These are phyloP conservation scores for Exsudoporus frostii DNA, from an alignment of 768 basidiomycete genomes.

Conservation along the genomic window DNA sequence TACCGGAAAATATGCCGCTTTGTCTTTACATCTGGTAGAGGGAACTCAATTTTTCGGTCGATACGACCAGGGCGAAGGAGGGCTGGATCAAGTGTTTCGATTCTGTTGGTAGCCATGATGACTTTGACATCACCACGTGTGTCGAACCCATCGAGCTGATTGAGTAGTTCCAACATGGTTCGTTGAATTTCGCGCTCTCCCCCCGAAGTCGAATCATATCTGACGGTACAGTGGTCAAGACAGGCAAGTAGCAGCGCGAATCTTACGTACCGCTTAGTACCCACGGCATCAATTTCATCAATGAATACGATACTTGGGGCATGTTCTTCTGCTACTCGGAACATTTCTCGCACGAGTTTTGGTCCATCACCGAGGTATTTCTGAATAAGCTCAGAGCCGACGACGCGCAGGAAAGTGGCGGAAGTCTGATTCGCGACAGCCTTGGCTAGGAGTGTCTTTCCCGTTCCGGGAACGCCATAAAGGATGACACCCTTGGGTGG, in stretches of 20 bases:
- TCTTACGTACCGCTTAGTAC: conserved; percentile 85
- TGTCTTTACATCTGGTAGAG: conserved; percentile 95
- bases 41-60: conserved; percentile 98
- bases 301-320: conserved; percentile 99
- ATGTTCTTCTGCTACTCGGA: conserved; percentile 95
- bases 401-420: conserved; percentile 95
- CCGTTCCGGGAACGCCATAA: conserved; percentile 97
- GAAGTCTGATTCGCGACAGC: conserved; percentile 98
- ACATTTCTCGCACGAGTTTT: conserved; percentile 95
- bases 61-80: conserved; percentile 98
- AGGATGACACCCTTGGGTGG: conserved; percentile 99
- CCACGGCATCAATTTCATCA: conserved; percentile 98
- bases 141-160: conserved; percentile 99
- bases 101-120: conserved; percentile 99
- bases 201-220: conserved; percentile 97
- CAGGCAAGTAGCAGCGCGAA: not conserved
- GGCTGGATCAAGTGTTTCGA: conserved; percentile 95
- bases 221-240: conserved; percentile 29
- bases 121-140: conserved; percentile 99
- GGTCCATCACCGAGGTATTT: conserved; percentile 99
- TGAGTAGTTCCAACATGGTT: conserved; percentile 97
- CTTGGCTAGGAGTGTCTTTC: conserved; percentile 96
- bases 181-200: conserved; percentile 99
- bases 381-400: conserved; percentile 97
- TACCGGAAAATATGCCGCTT: conserved; percentile 98